These are phyloP conservation scores for Hysterangium stoloniferum DNA, from an alignment of 768 basidiomycete genomes.

Conservation along the genomic window DNA sequence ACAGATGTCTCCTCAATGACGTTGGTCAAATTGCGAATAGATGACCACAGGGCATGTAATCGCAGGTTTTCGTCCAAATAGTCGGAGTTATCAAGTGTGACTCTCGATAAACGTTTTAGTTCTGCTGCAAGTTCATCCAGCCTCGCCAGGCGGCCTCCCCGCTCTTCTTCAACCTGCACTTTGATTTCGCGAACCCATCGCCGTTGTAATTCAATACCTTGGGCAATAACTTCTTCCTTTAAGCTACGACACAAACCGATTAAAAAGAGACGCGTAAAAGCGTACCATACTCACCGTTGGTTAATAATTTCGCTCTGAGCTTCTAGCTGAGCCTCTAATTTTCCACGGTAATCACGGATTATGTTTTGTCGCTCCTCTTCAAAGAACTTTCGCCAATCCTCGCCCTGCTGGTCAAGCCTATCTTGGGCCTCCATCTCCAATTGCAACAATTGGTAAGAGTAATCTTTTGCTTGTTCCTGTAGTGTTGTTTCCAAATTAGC, in stretches of 20 bases:
- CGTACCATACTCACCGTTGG: conserved; percentile 58
- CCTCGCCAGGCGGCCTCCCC: conserved; percentile 90
- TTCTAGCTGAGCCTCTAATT: conserved; percentile 76
- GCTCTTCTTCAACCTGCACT: conserved; percentile 91
- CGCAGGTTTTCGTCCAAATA: conserved; percentile 93
- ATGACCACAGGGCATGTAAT: conserved; percentile 87
- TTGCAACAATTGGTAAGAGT: conserved; percentile 71
- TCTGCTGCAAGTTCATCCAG: conserved; percentile 88
- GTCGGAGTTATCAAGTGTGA: conserved; percentile 83
- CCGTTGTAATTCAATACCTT: conserved; percentile 95
- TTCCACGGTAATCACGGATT: conserved; percentile 74
- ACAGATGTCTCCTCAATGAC: conserved; percentile 56
- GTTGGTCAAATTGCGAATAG: conserved; percentile 70
- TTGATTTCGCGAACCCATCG: conserved; percentile 97
- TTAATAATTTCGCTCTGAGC: conserved; percentile 91
- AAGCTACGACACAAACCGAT: conserved; percentile 41
- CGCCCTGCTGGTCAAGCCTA: conserved; percentile 77
- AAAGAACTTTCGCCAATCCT: conserved; percentile 75
- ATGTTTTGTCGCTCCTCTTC: conserved; percentile 70
- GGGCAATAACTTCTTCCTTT: conserved; percentile 89
- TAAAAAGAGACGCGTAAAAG: background rate
- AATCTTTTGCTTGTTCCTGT: conserved; percentile 81
- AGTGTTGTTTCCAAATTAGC: conserved; percentile 53
- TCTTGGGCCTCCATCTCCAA: conserved; percentile 81
- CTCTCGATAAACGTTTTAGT: conserved; percentile 83